These are phyloP conservation scores for Clohesyomyces aquaticus DNA, from an alignment of 495 filamentous ascomycete genomes.

Conservation along the genomic window DNA sequence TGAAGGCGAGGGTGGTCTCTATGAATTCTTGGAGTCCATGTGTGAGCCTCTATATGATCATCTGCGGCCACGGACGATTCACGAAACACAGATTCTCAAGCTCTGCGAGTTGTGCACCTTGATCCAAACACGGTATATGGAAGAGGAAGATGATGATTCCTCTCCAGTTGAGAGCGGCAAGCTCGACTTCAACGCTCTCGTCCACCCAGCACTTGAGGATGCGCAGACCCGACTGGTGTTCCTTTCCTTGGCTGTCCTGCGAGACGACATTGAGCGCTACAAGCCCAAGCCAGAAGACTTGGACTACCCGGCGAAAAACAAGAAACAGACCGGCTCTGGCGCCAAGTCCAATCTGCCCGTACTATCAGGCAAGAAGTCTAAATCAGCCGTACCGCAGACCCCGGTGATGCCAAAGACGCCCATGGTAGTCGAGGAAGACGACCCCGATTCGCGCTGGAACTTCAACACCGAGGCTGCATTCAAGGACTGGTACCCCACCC, in stretches of 20 bases:
- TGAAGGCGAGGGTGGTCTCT: conserved; percentile 66
- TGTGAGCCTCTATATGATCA: conserved; percentile 78
- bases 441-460: conserved; percentile 38
- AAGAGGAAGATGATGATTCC: conserved; percentile 62
- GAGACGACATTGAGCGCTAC: conserved; percentile 72
- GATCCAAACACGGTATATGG: conserved; percentile 81
- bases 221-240: conserved; percentile 76
- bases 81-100: conserved; percentile 71
- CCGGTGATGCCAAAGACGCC: conserved; percentile 57
- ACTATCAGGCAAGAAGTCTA: conserved; percentile 46
- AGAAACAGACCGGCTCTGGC: conserved; percentile 49
- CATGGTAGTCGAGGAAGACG: conserved; percentile 57
- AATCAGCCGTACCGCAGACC: conserved; percentile 50
- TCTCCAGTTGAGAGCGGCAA: conserved; percentile 54
- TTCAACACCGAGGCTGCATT: conserved; percentile 47
- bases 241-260: conserved; percentile 66
- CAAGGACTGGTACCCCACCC: conserved; percentile 69
- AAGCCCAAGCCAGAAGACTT: conserved; percentile 70
- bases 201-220: conserved; percentile 72
- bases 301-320: conserved; percentile 63
- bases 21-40: conserved; percentile 72
- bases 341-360: conserved; percentile 50
- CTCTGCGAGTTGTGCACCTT: conserved; percentile 81
- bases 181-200: conserved; percentile 68
- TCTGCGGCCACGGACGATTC: conserved; percentile 69